Evolutionary conservation across 768 basidiomycete genomes (phyloP), one percentile per base, ranked within the genome.

Genomic region (Russula virescens): DNA sequence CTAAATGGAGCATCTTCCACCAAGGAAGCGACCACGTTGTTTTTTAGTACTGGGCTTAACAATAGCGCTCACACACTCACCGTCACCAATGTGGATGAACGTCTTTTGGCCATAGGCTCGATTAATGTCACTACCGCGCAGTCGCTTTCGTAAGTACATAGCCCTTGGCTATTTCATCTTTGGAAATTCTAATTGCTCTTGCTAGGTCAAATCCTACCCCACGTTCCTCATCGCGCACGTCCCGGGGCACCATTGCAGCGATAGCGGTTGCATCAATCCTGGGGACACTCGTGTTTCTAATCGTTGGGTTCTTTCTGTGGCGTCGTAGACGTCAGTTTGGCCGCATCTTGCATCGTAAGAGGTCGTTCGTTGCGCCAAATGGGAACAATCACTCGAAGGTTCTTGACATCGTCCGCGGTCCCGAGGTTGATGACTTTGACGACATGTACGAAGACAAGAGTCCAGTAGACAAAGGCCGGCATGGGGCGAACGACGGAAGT

Each of bases 231-330:
- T 73, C 78, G 21, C 64, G 60, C 38, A 46, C 69, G 5, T 62
- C 81, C 2, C 74, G 74, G 63, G 86, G 88, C 47, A 84, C 87
- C 2, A 83, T 88, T 58, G 87, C 87, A 21, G 88, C 87, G 0
- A 75, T 88, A 34, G 79, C 78, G 11, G 76, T 90, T 2, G 86
- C 82, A 3, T 78, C 79, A 23, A 70, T 83, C 21, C 74, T 89
- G 10, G 77, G 79, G 28, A 75, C 83, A 67, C 57, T 86, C 31
- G 62, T 84, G 5, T 61, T 80, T 51, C 71, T 76, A 16, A 69
- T 83, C 2, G 78, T 79, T 63, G 81, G 75, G 65, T 75, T 78
- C 61, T 74, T 78, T 54, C 71, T 81, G 55, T 75, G 79, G 55
- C 80, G 84, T 34, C 73, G 74, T 13, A 81, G 83, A 16, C 81